These are phyloP conservation scores for Dictyostelium brefeldianum DNA, from an alignment of 78 protist species.

Conservation along the genomic window DNA sequence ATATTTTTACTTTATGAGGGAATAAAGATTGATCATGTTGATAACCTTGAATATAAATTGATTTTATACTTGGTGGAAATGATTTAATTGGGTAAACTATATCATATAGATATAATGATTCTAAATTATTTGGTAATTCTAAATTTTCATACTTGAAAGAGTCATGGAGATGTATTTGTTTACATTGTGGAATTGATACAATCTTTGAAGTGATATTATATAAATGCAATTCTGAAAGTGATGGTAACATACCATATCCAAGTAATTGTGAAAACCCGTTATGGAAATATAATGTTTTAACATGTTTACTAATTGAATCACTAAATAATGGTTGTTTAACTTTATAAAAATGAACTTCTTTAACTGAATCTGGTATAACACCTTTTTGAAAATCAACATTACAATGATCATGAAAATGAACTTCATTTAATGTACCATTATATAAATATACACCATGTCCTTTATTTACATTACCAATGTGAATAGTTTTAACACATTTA, in stretches of 20 bases:
- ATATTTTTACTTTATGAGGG: too few relatives aligned
- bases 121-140: background rate
- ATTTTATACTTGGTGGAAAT: background rate
- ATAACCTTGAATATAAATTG: background rate
- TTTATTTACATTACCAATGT: background rate
- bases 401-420: slow-evolving; percentile 10
- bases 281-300: background rate
- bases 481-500: background rate
- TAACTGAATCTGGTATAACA: background rate
- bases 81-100: background rate
- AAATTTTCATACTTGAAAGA: background rate
- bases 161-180: background rate
- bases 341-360: background rate
- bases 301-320: slow-evolving; percentile 1
- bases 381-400: background rate
- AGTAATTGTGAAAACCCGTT: background rate
- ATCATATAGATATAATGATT: background rate
- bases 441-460: background rate
- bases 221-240: background rate
- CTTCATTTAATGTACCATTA: background rate
- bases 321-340: background rate
- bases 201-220: background rate
- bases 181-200: background rate
- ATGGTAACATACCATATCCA: background rate
- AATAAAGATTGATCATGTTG: too few relatives aligned